A percentile compares a stretch with the other conserved stretches of the same genome.
Conservation (phyloP, 768 basidiomycete genomes). For the Auriscalpium microsporum region DNA sequence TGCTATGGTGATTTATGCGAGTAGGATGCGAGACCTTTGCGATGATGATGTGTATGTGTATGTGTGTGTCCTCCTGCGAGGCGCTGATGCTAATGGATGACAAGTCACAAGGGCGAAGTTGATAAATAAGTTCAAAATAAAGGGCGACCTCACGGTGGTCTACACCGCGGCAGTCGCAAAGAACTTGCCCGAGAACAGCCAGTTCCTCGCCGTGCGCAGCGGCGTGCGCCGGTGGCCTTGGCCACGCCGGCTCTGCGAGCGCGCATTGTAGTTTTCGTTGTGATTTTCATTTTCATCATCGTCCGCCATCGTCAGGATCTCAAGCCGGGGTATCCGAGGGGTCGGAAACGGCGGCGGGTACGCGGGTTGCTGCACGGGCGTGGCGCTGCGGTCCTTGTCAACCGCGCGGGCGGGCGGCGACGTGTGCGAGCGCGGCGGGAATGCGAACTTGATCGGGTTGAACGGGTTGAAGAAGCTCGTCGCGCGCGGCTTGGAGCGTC, state of each 20-base stretch:
- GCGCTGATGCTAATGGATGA: background rate
- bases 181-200: conserved; percentile 26
- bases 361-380: conserved; percentile 12
- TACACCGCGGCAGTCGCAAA: conserved; percentile 21
- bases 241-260: conserved; percentile 8
- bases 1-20: background rate
- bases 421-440: conserved; percentile 22
- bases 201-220: conserved; percentile 26
- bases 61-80: background rate
- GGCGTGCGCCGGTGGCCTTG: conserved; percentile 23
- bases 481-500: conserved; percentile 24
- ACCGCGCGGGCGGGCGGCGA: conserved; percentile 8
- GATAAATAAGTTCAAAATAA: background rate
- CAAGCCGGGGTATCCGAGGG: conserved; percentile 2
- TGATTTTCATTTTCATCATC: background rate
- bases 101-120: background rate
- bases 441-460: conserved; percentile 25
- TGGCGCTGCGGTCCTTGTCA: conserved; percentile 4
- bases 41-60: background rate
- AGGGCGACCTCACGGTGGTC: conserved; percentile 2
- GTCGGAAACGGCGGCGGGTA: conserved; percentile 9
- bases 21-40: background rate
- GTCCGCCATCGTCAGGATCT: background rate
- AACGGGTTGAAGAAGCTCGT: conserved; percentile 26
- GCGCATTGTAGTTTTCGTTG: background rate